Conservation (phyloP, 73 alveolate genomes). For the Tetrahymena thermophila region DNA sequence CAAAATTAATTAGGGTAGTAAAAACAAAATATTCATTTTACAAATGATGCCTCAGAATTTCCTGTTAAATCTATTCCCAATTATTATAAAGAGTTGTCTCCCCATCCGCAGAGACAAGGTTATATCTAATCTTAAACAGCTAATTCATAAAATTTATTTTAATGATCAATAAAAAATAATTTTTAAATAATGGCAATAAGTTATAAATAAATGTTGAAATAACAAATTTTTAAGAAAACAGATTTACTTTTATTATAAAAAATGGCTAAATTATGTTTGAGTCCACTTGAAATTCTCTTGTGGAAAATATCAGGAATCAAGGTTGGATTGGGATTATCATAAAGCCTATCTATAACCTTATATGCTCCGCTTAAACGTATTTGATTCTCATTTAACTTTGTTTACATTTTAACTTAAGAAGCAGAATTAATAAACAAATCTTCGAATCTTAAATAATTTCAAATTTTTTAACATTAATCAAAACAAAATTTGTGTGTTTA, state of each 20-base stretch:
- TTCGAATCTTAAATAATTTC: background rate
- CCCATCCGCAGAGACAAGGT: constrained; percentile 28
- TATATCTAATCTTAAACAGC: background rate
- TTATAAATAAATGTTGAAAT: background rate
- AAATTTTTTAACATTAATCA: background rate
- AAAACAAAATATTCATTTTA: background rate
- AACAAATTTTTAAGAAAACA: background rate
- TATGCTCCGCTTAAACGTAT: background rate
- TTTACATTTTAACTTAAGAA: background rate
- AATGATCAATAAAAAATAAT: too few species aligned
- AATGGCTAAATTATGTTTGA: background rate
- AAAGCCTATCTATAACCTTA: background rate
- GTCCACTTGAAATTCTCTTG: background rate
- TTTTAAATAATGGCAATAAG: too few species aligned
- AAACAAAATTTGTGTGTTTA: background rate
- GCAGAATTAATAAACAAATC: background rate
- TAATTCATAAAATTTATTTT: background rate
- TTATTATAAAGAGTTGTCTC: constrained; percentile 7
- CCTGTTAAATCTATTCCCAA: constrained; percentile 16
- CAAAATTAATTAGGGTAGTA: too few species aligned
- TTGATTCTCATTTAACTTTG: background rate
- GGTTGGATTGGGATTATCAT: background rate
- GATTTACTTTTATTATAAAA: background rate
- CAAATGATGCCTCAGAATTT: background rate
- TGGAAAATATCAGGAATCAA: background rate